Conservation (phyloP, 768 basidiomycete species). For the Pleurotus cornucopiae region DNA sequence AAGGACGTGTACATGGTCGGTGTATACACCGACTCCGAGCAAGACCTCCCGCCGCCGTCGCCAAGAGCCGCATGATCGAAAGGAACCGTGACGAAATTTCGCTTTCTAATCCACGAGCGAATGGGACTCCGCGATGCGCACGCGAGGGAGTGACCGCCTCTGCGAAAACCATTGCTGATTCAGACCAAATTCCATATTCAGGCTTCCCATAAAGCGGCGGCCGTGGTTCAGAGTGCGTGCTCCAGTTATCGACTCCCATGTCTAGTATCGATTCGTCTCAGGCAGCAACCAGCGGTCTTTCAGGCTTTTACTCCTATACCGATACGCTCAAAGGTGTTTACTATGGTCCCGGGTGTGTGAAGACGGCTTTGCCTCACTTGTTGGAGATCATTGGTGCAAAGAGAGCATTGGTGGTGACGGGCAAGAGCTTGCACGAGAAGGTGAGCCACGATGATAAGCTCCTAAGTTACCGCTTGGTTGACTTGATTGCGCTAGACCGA, state of each 20-base stretch:
- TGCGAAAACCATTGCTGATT: too few relatives aligned
- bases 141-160: too few relatives aligned
- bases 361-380: slow-evolving; percentile 60
- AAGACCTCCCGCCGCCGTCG: not conserved
- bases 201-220: too few relatives aligned
- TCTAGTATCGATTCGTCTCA: slow-evolving; percentile 12
- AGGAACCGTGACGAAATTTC: too few relatives aligned
- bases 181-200: too few relatives aligned
- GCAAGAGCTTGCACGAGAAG: slow-evolving; percentile 64
- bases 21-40: too few relatives aligned
- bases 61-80: not conserved
- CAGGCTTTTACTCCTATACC: slow-evolving; percentile 64
- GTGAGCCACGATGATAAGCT: slow-evolving; percentile 22
- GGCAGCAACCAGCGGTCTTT: slow-evolving; percentile 16
- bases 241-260: slow-evolving; percentile 11
- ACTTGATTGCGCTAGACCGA: slow-evolving; percentile 41
- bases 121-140: not conserved
- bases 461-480: not conserved
- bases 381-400: slow-evolving; percentile 48
- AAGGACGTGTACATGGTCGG: not conserved
- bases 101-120: too few relatives aligned
- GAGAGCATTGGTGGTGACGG: slow-evolving; percentile 71
- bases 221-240: too few relatives aligned
- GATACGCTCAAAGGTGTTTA: slow-evolving; percentile 64
- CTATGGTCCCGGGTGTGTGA: slow-evolving; percentile 68